Evolutionary conservation across 768 basidiomycete species (phyloP), one percentile per base, ranked within the genome.

Genomic region (Clitopilus passeckerianus): DNA sequence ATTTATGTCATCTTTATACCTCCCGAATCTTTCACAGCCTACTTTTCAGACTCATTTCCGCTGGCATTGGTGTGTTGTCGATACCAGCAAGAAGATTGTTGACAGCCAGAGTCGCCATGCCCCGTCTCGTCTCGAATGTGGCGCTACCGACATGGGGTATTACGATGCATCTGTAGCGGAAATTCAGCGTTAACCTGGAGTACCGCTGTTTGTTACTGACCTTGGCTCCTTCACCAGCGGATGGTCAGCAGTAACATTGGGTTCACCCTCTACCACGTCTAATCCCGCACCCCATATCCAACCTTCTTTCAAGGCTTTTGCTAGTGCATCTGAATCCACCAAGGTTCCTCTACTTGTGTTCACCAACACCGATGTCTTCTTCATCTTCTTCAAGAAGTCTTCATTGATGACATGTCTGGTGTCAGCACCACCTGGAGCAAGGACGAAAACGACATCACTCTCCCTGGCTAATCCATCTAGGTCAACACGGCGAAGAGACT

Each of bases 201-300:
- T 7, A 30, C 4, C 27, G n/a, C 27, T 30, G 27, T 4, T 30
- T 30, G 27, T 7, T 3, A 30, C 27, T 30, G 27, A 93, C 86
- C 85, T 83, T 15, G 87, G 86, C 57, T 91, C 85, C 65, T 82
- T 85, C 50, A 96, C 85, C 53, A 99, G 71, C 2, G 90, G 87
- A 69, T 99, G 95, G 61, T 90, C 87, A 1, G 74, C 70, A 0
- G 72, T 65, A 24, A 99, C 78, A 50, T 87, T 72, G 0, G 95
- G 95, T 70, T 98, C 95, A 18, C 94, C 94, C 63, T 94, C 92
- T 6, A 98, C 86, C 34, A 98, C 96, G 70, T 99, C 96, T 10
- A 99, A 66, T 0, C 93, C 96, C 0, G 97, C 97, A 22, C 86
- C 95, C 81, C 89, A 95, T 22, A 99, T 90, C 85, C 88, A 87